Evolutionary conservation across 768 basidiomycete genomes (phyloP).

Genomic region (Trametes punicea): DNA sequence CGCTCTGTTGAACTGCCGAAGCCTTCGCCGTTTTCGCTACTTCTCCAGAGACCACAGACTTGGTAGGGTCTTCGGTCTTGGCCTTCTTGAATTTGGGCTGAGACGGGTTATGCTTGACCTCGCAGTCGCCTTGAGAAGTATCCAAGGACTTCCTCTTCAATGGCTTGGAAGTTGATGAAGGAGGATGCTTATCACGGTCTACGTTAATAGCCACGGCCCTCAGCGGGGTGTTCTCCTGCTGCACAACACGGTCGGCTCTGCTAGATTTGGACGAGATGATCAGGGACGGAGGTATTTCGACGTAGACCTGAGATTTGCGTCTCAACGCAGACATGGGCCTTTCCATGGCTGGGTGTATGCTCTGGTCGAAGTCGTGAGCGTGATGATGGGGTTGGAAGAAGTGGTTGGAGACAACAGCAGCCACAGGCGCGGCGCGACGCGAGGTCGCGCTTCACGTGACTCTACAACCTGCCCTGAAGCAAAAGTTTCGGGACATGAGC

Average conservation of each 20-base stretch:
- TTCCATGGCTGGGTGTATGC: slow-evolving; percentile 2
- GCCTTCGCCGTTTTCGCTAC: too few relatives aligned
- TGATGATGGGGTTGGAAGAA: slow-evolving; percentile 26
- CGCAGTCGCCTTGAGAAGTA: slow-evolving; percentile 14
- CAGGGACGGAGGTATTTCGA: slow-evolving; percentile 56
- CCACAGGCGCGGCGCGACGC: slow-evolving; percentile 20
- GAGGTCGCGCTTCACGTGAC: slow-evolving; percentile 24
- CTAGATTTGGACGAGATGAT: slow-evolving; percentile 22
- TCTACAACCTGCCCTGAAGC: slow-evolving; percentile 16
- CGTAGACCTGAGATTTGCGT: slow-evolving; percentile 45
- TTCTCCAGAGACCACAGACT: too few relatives aligned
- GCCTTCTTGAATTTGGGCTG: slow-evolving; percentile 26
- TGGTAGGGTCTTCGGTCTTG: slow-evolving; percentile 13
- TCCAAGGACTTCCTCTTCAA: slow-evolving; percentile 52
- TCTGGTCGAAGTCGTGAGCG: neutral
- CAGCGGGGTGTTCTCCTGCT: slow-evolving; percentile 27
- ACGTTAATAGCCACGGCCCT: slow-evolving; percentile 30
- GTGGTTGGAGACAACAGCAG: slow-evolving; percentile 22
- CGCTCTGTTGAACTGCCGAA: slow-evolving; percentile 12
- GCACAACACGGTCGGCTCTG: slow-evolving; percentile 9
- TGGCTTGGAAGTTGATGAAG: slow-evolving; percentile 27
- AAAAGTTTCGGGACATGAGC: slow-evolving; percentile 16
- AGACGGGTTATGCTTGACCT: neutral
- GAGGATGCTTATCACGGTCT: slow-evolving; percentile 19
- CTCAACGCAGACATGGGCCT: neutral